A percentile compares a stretch with the other conserved stretches of the same genome.
Conservation (phyloP, 208 protist species). For the Giardia muris region DNA sequence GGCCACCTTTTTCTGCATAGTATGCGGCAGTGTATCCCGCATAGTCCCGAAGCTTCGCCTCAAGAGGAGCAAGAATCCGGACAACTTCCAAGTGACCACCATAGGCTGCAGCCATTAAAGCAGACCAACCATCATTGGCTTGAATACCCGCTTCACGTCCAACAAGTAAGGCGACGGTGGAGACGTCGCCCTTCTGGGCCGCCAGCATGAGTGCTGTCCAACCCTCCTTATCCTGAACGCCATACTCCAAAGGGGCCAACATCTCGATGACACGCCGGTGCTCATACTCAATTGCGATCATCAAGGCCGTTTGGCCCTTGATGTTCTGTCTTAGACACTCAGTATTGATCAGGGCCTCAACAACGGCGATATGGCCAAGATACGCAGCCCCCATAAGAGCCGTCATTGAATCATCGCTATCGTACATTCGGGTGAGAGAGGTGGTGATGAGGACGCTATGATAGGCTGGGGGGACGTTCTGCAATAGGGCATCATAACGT, state of each 20-base stretch:
- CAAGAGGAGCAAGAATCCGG: not conserved
- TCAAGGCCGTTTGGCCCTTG: not conserved
- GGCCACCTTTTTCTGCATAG: not conserved
- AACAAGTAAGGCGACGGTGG: not conserved
- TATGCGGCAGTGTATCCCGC: not conserved
- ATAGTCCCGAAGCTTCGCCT: not conserved
- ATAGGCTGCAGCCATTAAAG: not conserved
- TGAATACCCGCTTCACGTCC: not conserved
- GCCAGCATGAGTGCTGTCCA: not conserved
- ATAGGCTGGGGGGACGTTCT: not conserved
- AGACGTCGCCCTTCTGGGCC: not conserved
- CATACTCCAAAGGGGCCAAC: not conserved
- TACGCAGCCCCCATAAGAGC: not conserved
- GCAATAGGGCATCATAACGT: not conserved
- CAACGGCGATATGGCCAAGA: not conserved
- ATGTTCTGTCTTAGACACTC: not conserved
- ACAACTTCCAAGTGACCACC: not conserved
- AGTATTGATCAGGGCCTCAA: not conserved
- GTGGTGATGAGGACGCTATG: not conserved
- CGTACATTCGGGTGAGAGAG: not conserved
- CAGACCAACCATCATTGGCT: not conserved
- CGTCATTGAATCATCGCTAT: not conserved
- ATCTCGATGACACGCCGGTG: not conserved
- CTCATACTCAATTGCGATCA: conserved; percentile 2
- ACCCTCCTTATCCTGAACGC: not conserved